Evolutionary conservation across 345 rosid genomes (phyloP).

Genomic region (Citrus mangshanensis): DNA sequence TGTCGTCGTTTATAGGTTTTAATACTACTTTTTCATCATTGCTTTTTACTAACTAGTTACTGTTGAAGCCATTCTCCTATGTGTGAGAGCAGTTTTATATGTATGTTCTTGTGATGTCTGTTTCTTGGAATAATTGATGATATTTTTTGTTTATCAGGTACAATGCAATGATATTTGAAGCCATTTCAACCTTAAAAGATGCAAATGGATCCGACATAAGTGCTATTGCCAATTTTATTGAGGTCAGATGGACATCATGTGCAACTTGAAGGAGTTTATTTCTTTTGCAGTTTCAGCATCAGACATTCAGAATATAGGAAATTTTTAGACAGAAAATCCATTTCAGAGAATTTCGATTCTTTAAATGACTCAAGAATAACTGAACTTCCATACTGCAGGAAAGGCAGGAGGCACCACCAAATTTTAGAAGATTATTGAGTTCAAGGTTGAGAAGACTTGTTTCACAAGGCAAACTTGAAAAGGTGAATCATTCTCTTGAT

Average conservation of each 20-base stretch:
- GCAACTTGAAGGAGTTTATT: not conserved
- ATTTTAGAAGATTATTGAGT: conserved; percentile 58
- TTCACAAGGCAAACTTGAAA: conserved; percentile 63
- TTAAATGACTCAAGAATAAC: not conserved
- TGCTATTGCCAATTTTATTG: conserved; percentile 56
- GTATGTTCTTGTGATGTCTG: not conserved
- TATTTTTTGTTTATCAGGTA: conserved; percentile 34
- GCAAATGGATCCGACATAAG: conserved; percentile 51
- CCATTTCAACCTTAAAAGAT: conserved; percentile 55
- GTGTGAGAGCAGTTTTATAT: not conserved
- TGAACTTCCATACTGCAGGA: conserved; percentile 31
- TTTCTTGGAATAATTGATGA: not conserved
- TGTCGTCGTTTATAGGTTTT: no score
- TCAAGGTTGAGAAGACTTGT: conserved; percentile 77
- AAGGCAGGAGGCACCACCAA: conserved; percentile 56
- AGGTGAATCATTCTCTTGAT: conserved; percentile 31
- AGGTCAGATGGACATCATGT: conserved; percentile 44
- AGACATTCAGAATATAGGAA: not conserved
- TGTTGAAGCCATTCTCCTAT: not conserved
- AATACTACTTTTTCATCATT: no score
- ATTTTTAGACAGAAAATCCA: not conserved
- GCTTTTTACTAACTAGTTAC: not conserved
- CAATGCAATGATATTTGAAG: conserved; percentile 69
- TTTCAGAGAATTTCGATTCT: not conserved
- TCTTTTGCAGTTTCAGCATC: not conserved